These are phyloP conservation scores for Russula sp. DNA, from an alignment of 768 basidiomycete species.

Conservation along the genomic window DNA sequence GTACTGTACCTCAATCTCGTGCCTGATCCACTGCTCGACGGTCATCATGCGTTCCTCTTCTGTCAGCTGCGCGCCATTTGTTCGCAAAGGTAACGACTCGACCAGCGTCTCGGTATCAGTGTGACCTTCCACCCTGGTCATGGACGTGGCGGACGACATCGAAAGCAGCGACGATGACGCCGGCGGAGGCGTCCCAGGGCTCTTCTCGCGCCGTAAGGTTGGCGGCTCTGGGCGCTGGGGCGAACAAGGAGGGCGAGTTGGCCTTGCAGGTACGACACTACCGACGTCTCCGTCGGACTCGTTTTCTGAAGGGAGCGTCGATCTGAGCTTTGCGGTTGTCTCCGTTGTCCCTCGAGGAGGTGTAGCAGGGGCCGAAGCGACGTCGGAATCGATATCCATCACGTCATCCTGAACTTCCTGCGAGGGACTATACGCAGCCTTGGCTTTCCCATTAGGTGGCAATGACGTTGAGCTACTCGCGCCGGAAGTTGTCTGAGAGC, in stretches of 20 bases:
- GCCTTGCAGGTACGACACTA: not conserved
- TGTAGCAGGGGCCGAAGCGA: not conserved
- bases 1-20: conserved; percentile 65
- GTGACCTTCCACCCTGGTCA: conserved; percentile 15
- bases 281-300: not conserved
- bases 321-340: not conserved
- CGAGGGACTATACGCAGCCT: not conserved
- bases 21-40: conserved; percentile 76
- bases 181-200: conserved; percentile 16
- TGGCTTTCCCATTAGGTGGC: not conserved
- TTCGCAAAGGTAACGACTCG: conserved; percentile 25
- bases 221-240: not conserved
- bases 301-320: not conserved
- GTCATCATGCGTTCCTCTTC: conserved; percentile 73
- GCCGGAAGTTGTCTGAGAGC: conserved; percentile 3
- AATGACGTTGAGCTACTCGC: not conserved
- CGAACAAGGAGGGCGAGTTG: not conserved
- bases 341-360: not conserved
- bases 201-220: not conserved
- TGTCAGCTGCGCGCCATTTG: conserved; percentile 35
- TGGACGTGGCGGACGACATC: conserved; percentile 18
- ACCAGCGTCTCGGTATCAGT: conserved; percentile 26
- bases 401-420: not conserved
- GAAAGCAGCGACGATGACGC: conserved; percentile 19
- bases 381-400: conserved; percentile 10